phyloP scores from a whole-genome alignment of 2,329 filamentous ascomycete species.

The Piedraia hortae region DNA sequence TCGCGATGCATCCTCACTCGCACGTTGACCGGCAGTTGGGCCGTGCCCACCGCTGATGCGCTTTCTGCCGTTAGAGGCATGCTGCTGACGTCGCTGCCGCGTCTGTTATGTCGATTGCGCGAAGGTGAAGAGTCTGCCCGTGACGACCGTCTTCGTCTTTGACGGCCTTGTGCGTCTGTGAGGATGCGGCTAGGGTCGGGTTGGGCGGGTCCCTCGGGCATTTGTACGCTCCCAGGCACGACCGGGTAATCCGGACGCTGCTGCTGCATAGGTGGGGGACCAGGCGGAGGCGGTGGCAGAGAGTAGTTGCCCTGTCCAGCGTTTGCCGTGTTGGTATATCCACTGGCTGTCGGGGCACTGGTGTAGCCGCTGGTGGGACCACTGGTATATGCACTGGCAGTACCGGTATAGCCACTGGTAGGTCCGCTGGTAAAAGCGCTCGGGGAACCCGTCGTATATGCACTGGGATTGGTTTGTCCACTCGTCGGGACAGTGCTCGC shows the following conservation, averaged over 20 bases:
- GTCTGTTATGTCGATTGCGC: too few relatives aligned
- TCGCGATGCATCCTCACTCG: constrained; percentile 39
- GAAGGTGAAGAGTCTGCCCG: constrained; percentile 9
- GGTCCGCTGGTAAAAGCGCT: too few relatives aligned
- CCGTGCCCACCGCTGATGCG: constrained; percentile 5
- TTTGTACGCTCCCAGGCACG: constrained; percentile 8
- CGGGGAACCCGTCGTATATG: too few relatives aligned
- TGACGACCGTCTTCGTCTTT: constrained; percentile 2
- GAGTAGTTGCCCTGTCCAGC: constrained; percentile 1
- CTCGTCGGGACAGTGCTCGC: constrained; percentile 9
- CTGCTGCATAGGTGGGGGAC: constrained; percentile 7
- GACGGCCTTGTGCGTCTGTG: constrained; percentile 11
- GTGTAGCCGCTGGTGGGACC: too few relatives aligned
- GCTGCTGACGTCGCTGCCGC: too few relatives aligned
- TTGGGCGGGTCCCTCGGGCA: constrained; percentile 16
- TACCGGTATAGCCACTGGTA: too few relatives aligned
- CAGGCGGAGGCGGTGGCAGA: constrained; percentile 8
- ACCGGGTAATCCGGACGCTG: constrained; percentile 6
- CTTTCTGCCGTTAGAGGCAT: constrained; percentile 8
- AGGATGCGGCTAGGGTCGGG: constrained; percentile 12
- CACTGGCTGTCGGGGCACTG: constrained; percentile 1
- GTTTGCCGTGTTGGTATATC: constrained; percentile 1
- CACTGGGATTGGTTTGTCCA: too few relatives aligned
- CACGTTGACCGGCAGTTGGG: constrained; percentile 30
- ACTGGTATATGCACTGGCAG: too few relatives aligned